phyloP scores from a whole-genome alignment of 148 eudicot species.

The Agrostemma githago region DNA sequence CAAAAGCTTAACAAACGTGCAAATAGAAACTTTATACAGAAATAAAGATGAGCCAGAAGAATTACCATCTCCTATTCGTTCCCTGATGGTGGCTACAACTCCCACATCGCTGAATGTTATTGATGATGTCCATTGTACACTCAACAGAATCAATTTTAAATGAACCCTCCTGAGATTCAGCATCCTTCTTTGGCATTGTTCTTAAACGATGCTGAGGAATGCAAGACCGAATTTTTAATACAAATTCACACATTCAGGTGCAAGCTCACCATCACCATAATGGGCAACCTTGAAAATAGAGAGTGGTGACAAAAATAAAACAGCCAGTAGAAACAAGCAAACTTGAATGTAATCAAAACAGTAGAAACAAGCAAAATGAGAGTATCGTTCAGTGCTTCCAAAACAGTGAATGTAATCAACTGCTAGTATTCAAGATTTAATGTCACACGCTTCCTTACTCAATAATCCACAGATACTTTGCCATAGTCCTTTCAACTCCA shows the following conservation, averaged over 20 bases:
- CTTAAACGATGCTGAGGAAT: slow-evolving; percentile 74
- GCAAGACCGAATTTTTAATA: slow-evolving; percentile 84
- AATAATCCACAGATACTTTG: neutral
- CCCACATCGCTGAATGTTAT: slow-evolving; percentile 34
- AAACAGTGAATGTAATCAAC: too few species aligned
- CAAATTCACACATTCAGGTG: slow-evolving; percentile 69
- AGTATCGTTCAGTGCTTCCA: too few species aligned
- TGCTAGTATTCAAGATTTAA: neutral
- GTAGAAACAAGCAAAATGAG: too few species aligned
- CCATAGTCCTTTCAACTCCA: neutral
- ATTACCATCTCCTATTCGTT: slow-evolving; percentile 44
- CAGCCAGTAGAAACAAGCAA: neutral
- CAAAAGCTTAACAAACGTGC: neutral
- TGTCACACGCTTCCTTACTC: neutral
- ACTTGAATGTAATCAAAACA: neutral
- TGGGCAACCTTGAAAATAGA: slow-evolving; percentile 52
- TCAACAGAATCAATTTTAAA: slow-evolving; percentile 39
- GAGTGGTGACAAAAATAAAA: neutral
- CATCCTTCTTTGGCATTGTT: slow-evolving; percentile 76
- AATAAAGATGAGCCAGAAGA: slow-evolving; percentile 1
- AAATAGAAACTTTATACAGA: neutral
- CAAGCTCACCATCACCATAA: slow-evolving; percentile 91
- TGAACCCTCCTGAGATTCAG: slow-evolving; percentile 43
- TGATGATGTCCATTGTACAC: slow-evolving; percentile 50
- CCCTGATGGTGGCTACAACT: slow-evolving; percentile 39